Percentiles rank a stretch among this genome's conserved stretches.
Evolutionary conservation across 805 yeast species (phyloP).

Genomic region (Lipomyces oligophaga): DNA sequence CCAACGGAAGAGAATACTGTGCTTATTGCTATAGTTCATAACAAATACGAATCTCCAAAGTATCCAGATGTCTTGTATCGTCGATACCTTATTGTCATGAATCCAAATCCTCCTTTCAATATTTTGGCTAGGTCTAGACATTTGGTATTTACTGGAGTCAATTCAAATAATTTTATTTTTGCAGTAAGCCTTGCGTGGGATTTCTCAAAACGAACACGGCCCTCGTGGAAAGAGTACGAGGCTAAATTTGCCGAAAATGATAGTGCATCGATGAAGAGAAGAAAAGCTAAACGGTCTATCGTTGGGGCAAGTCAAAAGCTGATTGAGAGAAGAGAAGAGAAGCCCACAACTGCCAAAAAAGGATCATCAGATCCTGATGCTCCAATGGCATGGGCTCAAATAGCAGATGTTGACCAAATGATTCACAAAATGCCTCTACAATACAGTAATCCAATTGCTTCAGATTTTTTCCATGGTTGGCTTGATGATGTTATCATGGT

Average conservation of each 20-base stretch:
- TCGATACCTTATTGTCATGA: constrained; percentile 17
- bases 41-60: constrained; percentile 10
- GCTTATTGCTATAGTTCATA: constrained; percentile 11
- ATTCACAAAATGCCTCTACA: background rate
- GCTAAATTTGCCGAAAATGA: constrained; percentile 4
- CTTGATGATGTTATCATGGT: constrained; percentile 22
- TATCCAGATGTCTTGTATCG: constrained; percentile 8
- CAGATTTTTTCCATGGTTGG: constrained; percentile 25
- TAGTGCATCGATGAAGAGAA: background rate
- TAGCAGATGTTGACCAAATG: background rate
- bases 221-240: background rate
- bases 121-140: constrained; percentile 15
- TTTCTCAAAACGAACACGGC: constrained; percentile 1
- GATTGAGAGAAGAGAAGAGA: no score
- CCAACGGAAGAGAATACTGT: constrained; percentile 24
- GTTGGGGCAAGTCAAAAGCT: no score
- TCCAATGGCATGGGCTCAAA: background rate
- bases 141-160: constrained; percentile 14
- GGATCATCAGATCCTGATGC: background rate
- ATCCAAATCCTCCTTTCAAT: constrained; percentile 21
- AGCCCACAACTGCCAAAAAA: background rate
- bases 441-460: constrained; percentile 8
- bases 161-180: constrained; percentile 10
- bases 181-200: constrained; percentile 21
- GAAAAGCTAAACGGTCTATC: no score